Conservation (phyloP, 306 rosid genomes). For the Fagus crenata region DNA sequence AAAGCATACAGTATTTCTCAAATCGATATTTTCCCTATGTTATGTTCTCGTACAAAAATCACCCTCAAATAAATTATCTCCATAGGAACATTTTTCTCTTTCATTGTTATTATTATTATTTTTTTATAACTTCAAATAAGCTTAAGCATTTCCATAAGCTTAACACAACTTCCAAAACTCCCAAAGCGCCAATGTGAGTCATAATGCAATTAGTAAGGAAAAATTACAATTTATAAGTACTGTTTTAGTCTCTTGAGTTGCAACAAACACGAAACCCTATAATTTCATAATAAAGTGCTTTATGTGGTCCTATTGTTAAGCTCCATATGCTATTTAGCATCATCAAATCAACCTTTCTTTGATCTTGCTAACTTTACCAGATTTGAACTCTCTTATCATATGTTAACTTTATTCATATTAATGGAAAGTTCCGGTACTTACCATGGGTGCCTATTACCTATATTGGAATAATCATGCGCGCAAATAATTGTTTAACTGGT, state of each 20-base stretch:
- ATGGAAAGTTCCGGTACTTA: constrained; percentile 24
- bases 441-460: constrained; percentile 40
- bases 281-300: background rate
- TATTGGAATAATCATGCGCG: constrained; percentile 28
- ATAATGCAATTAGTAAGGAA: no score
- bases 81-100: no score
- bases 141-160: no score
- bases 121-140: no score
- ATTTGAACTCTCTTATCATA: constrained; percentile 39
- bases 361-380: constrained; percentile 29
- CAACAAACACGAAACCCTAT: background rate
- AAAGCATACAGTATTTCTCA: no score
- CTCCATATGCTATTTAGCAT: constrained; percentile 2
- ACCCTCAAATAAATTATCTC: no score
- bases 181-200: no score
- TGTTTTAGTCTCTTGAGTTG: background rate
- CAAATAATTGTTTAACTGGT: constrained; percentile 28
- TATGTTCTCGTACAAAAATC: no score
- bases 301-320: constrained; percentile 4
- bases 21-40: no score
- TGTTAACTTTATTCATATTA: constrained; percentile 16
- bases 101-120: no score
- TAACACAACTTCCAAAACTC: no score
- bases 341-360: constrained; percentile 32
- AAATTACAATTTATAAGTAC: no score